These are phyloP conservation scores for Triangularia verruculosa DNA, from an alignment of 2,329 filamentous ascomycete genomes.

Conservation along the genomic window DNA sequence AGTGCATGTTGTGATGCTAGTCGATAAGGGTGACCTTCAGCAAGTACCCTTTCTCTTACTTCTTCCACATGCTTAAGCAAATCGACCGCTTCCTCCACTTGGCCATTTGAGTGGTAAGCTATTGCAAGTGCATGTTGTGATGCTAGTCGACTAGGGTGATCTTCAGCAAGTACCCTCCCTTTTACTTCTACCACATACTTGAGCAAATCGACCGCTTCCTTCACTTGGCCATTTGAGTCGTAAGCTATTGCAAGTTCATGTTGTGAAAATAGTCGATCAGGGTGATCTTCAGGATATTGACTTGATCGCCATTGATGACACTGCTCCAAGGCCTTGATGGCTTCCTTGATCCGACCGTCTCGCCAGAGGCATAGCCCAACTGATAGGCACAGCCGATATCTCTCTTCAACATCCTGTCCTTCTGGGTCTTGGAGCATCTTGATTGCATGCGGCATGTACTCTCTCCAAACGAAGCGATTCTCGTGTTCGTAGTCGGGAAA, in stretches of 20 bases:
- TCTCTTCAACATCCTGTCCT: conserved; percentile 7
- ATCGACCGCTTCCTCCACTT: conserved; percentile 24
- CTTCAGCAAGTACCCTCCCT: conserved; percentile 15
- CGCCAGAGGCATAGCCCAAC: background rate
- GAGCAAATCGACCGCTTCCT: conserved; percentile 25
- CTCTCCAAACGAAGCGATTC: background rate
- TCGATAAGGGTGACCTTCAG: conserved; percentile 19
- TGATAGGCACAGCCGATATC: background rate
- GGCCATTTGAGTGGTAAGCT: conserved; percentile 21
- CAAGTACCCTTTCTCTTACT: conserved; percentile 15
- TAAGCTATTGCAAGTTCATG: conserved; percentile 9
- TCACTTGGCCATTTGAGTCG: conserved; percentile 21
- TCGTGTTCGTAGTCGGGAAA: background rate
- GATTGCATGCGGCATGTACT: background rate
- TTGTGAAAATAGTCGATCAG: background rate
- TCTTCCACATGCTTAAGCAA: conserved; percentile 27
- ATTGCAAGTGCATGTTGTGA: conserved; percentile 12
- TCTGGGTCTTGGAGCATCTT: background rate
- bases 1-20: background rate
- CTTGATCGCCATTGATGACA: background rate
- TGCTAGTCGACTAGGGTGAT: conserved; percentile 24
- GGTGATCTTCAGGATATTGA: conserved; percentile 11
- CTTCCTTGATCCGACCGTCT: background rate
- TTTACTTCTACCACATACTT: conserved; percentile 25
- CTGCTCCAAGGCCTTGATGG: background rate